Evolutionary conservation across 1,284 basidiomycete genomes (phyloP).

Genomic region (Naganishia albida): DNA sequence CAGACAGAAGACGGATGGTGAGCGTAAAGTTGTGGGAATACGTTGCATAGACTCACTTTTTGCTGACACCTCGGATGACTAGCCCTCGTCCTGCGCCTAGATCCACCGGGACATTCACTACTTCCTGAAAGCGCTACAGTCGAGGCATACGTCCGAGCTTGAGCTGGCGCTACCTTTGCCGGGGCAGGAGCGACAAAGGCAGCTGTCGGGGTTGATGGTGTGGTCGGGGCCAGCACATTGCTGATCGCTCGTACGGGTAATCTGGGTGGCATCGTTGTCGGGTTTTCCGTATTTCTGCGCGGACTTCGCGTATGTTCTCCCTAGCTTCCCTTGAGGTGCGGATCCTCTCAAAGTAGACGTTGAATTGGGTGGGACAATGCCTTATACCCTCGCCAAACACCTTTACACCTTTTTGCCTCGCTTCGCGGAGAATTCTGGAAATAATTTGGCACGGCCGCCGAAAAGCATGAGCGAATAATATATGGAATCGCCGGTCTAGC

Average conservation of each 20-base stretch:
- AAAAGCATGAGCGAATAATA: too few relatives aligned
- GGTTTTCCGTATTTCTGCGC: not conserved
- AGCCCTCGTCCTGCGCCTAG: conserved; percentile 22
- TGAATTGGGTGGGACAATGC: too few relatives aligned
- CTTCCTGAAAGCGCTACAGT: not conserved
- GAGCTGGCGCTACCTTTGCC: not conserved
- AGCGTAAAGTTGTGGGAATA: not conserved
- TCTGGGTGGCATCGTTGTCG: conserved; percentile 43
- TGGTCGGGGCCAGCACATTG: conserved; percentile 37
- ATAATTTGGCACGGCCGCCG: not conserved
- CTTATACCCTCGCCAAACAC: too few relatives aligned
- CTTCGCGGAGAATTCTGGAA: conserved; percentile 21
- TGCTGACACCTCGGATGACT: conserved; percentile 2
- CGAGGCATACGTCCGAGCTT: conserved; percentile 3
- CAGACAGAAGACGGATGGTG: not conserved
- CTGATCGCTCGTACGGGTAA: conserved; percentile 42
- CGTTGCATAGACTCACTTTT: not conserved
- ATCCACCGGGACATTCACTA: not conserved
- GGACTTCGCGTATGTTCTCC: not conserved
- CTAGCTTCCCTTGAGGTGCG: not conserved
- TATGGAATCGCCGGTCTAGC: too few relatives aligned
- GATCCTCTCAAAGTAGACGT: too few relatives aligned
- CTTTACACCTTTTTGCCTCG: too few relatives aligned
- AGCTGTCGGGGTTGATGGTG: conserved; percentile 42
- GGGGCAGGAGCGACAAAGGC: conserved; percentile 35